phyloP scores from a whole-genome alignment of 495 filamentous ascomycete genomes.

The Neurospora tetraspora region DNA sequence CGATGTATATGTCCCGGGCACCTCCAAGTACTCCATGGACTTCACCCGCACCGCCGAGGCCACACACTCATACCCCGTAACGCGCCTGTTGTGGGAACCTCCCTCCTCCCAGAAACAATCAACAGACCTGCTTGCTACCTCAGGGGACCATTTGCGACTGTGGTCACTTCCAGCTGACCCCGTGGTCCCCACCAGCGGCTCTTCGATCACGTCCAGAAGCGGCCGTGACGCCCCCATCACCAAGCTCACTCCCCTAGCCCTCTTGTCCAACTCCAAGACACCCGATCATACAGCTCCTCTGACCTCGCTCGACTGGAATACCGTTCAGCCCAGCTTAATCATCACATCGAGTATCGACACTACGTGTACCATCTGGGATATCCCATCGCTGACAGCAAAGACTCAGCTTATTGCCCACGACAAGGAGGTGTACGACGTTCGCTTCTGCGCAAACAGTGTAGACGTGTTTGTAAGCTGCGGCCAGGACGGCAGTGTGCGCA shows the following conservation, averaged over 20 bases:
- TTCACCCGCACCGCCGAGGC: slow-evolving; percentile 95
- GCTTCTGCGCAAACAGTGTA: slow-evolving; percentile 91
- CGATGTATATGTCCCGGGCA: slow-evolving; percentile 61
- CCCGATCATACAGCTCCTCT: slow-evolving; percentile 95
- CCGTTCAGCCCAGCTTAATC: slow-evolving; percentile 86
- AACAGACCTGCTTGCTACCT: slow-evolving; percentile 92
- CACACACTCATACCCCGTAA: slow-evolving; percentile 95
- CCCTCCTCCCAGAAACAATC: slow-evolving; percentile 94
- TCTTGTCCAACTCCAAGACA: slow-evolving; percentile 95
- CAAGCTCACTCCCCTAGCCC: slow-evolving; percentile 86
- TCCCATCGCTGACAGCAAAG: slow-evolving; percentile 93
- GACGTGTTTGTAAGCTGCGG: slow-evolving; percentile 98
- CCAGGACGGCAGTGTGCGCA: slow-evolving; percentile 93
- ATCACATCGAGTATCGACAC: slow-evolving; percentile 99
- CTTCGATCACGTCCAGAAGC: slow-evolving; percentile 64
- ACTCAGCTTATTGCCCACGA: slow-evolving; percentile 98
- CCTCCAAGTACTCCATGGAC: slow-evolving; percentile 66
- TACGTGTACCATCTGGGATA: slow-evolving; percentile 99
- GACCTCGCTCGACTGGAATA: slow-evolving; percentile 97
- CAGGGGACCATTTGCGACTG: slow-evolving; percentile 87
- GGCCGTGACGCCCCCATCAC: slow-evolving; percentile 55
- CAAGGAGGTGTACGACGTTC: slow-evolving; percentile 97
- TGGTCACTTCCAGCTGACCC: slow-evolving; percentile 74
- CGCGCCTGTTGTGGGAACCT: slow-evolving; percentile 92
- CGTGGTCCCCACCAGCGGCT: slow-evolving; percentile 41